These are phyloP conservation scores for Aspergillus asperescens DNA, from an alignment of 495 filamentous ascomycete species.

Conservation along the genomic window DNA sequence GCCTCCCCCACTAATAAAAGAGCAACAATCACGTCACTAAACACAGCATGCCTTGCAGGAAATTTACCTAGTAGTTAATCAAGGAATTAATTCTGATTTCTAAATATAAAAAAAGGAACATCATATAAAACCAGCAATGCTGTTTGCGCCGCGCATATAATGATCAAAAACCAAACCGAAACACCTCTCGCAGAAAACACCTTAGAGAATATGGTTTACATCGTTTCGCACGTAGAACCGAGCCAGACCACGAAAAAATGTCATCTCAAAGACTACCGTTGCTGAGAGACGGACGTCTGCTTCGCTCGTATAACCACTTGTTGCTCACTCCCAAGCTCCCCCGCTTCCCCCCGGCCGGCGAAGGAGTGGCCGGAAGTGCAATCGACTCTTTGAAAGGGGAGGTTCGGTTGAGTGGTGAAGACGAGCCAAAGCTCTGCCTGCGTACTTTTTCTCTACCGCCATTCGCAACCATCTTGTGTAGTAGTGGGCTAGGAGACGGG, in stretches of 20 bases:
- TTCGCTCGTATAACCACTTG: conserved; percentile 88
- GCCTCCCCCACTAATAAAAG: neutral
- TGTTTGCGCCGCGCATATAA: conserved; percentile 9
- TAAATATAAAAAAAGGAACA: neutral
- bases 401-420: conserved; percentile 37
- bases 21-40: neutral
- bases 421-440: conserved; percentile 57
- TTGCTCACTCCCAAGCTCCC: conserved; percentile 71
- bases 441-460: conserved; percentile 47
- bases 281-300: conserved; percentile 40
- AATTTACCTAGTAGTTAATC: too few species aligned
- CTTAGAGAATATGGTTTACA: conserved; percentile 6
- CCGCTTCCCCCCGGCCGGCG: conserved; percentile 55
- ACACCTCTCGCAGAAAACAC: neutral
- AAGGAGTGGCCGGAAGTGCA: conserved; percentile 55
- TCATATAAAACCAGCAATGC: conserved; percentile 3
- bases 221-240: conserved; percentile 8
- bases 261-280: conserved; percentile 30
- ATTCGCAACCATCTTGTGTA: conserved; percentile 60
- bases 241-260: conserved; percentile 10
- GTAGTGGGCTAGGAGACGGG: conserved; percentile 55
- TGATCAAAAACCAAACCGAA: conserved; percentile 4
- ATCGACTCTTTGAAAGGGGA: conserved; percentile 45
- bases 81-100: neutral
- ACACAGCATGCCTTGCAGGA: too few species aligned